Base-by-base conservation (phyloP, 257 asterid species). In the Cruciata laevipes region DNA sequence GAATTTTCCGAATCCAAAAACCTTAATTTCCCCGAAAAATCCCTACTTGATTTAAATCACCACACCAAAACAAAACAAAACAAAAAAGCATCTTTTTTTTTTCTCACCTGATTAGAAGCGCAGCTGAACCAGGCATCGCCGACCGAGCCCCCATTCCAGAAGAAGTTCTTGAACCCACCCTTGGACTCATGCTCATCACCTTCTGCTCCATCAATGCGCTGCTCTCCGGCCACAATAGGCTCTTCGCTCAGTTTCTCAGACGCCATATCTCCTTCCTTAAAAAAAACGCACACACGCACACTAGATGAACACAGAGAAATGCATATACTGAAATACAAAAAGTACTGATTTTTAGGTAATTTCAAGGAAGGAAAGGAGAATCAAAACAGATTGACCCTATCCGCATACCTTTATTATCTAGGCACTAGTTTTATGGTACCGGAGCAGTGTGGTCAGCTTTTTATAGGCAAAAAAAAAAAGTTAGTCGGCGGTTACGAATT, bases 41-140 rank as follows among this genome's bases (percentile, higher is more conserved):
- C 30, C 30, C 30, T 27, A 27, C 30, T 27, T 27, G 30, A 27
- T 27, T 27, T 27, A 27, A 27, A 27, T 2, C 30, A 27, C 30
- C 30, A 27, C 30, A 27, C 30, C 30, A 27, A 27, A 27, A 27
- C n/a, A 18, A 27, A 7, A 4, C 58, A 52, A 30, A 69, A 7
- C n/a, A 17, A 2, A 47, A 47, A 47, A 47, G 4, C 16, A n/a
- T 12, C 1, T 0, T 42, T 42, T 42, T 14, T 17, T 14, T 6
- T 0, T 52, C 11, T n/a, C 69, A 89, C 97, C 80, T 89, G 97
- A 71, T 90, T 90, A 35, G 97, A 90, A 9, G 97, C 88, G 65
- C 97, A 90, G 58, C 97, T 87, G 82, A 90, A 90, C 97, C 97
- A 90, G 65, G 97, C 97, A 68, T 90, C 97, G 77, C 83, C 88